Percentiles rank a stretch among this genome's conserved stretches.
Conservation (phyloP, 2,329 filamentous ascomycete genomes). For the Huntiella omanensis region DNA sequence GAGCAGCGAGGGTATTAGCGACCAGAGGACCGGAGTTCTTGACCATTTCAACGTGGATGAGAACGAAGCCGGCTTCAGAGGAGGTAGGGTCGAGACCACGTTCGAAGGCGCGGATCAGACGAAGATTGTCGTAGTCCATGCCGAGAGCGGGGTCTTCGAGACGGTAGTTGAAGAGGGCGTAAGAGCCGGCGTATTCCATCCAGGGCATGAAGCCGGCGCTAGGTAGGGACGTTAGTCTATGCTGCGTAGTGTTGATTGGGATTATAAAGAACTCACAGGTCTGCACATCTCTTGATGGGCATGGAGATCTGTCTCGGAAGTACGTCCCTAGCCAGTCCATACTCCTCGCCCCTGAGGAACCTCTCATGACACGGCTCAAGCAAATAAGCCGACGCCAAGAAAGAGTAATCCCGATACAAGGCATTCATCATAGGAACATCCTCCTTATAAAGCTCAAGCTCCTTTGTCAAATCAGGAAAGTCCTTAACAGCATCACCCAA, state of each 20-base stretch:
- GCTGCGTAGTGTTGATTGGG: not conserved
- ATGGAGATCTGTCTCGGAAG: constrained; percentile 59
- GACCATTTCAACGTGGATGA: constrained; percentile 93
- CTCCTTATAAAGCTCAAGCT: constrained; percentile 51
- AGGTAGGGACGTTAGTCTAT: constrained; percentile 2
- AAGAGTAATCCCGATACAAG: constrained; percentile 79
- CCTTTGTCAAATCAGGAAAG: constrained; percentile 59
- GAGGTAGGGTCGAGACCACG: constrained; percentile 69
- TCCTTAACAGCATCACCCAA: constrained; percentile 57
- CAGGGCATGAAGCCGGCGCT: constrained; percentile 67
- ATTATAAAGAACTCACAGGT: constrained; percentile 45
- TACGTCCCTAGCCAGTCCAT: constrained; percentile 57
- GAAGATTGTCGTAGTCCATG: constrained; percentile 48
- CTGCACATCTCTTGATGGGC: constrained; percentile 66
- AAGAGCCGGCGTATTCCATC: constrained; percentile 65
- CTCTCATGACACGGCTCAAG: constrained; percentile 78
- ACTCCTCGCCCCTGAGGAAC: constrained; percentile 50
- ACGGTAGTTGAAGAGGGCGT: constrained; percentile 50
- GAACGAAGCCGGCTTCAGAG: constrained; percentile 88
- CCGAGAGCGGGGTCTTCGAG: constrained; percentile 36
- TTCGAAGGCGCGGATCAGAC: constrained; percentile 81
- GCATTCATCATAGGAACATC: constrained; percentile 70
- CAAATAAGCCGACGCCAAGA: constrained; percentile 73
- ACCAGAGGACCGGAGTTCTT: constrained; percentile 65
- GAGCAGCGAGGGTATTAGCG: constrained; percentile 46